These are phyloP conservation scores for Termitomyces sp. DNA, from an alignment of 768 basidiomycete genomes.

Conservation along the genomic window DNA sequence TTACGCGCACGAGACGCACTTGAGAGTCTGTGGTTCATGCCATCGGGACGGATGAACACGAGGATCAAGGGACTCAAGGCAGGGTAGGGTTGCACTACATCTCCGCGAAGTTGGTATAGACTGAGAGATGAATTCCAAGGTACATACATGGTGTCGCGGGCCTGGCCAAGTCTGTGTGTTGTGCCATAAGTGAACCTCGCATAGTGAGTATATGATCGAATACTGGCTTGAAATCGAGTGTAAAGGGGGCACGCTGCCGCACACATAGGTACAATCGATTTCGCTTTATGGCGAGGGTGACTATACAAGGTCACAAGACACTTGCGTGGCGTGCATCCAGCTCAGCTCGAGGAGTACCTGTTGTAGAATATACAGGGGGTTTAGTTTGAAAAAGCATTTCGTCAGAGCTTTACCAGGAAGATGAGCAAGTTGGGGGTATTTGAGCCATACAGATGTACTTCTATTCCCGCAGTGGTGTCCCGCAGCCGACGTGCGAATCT, in stretches of 20 bases:
- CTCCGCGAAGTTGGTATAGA: background rate
- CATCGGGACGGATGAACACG: background rate
- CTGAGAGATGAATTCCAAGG: background rate
- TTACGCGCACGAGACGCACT: background rate
- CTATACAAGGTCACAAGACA: background rate
- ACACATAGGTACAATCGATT: background rate
- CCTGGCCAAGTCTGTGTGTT: background rate
- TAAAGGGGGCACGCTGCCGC: background rate
- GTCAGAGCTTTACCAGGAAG: constrained; percentile 27
- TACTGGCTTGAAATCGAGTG: background rate
- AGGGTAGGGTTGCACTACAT: background rate
- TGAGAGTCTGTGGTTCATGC: background rate
- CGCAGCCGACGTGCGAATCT: constrained; percentile 19
- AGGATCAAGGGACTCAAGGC: background rate
- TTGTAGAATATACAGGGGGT: background rate
- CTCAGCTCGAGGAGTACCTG: background rate
- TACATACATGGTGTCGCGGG: background rate
- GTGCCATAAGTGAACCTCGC: background rate
- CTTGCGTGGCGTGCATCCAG: background rate
- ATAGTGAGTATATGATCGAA: background rate
- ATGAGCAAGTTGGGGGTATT: constrained; percentile 30
- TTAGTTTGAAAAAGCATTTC: background rate
- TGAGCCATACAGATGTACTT: constrained; percentile 6
- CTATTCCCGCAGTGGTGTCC: constrained; percentile 13
- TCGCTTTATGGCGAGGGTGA: background rate